Base-by-base conservation (phyloP, 1,284 basidiomycete genomes). In the Irpex sp. region DNA sequence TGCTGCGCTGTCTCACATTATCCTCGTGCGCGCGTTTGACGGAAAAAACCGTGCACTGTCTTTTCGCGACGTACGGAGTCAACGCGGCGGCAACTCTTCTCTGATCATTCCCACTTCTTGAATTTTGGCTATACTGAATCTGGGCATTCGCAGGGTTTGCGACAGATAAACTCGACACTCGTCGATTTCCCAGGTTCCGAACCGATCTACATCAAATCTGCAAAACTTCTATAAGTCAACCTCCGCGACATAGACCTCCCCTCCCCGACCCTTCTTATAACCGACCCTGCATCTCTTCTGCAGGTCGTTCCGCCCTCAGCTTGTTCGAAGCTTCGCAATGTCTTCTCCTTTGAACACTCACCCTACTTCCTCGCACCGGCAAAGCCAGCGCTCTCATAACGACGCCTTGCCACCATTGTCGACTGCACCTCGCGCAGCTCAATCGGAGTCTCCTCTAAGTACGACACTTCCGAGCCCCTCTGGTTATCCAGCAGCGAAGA, bases 401-500 rank as follows among this genome's bases (percentile, higher is more conserved):
- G 33, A 60, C 49, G 37, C 59, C 53, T n/a, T 31, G 37, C 50
- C 59, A 54, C 36, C 59, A 9, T 19, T 51, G 17, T 51, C 49
- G 17, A 26, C 39, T 13, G 17, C 49, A 17, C 49, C 49, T 26
- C 49, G 49, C 17, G 49, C 19, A 46, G 4, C n/a, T n/a, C 39
- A 46, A 46, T 17, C n/a, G 19, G 49, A 51, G 15, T 51, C 49
- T 9, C 53, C 53, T 11, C 53, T 55, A 7, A 21, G 53, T 31
- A 55, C 26, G 19, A 46, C 39, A 46, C 13, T 46, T n/a, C 39
- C 39, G 5, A 46, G 39, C 39, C 31, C 31, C 5, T 33, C 31
- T 33, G 31, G 5, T 33, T 46, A 46, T 8, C 19, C 63, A 43
- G 58, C 57, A 36, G 59, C 2, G 63, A 76, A 74, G 67, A 78